phyloP scores from a whole-genome alignment of 495 filamentous ascomycete species.

The Daldinia bambusicola region DNA sequence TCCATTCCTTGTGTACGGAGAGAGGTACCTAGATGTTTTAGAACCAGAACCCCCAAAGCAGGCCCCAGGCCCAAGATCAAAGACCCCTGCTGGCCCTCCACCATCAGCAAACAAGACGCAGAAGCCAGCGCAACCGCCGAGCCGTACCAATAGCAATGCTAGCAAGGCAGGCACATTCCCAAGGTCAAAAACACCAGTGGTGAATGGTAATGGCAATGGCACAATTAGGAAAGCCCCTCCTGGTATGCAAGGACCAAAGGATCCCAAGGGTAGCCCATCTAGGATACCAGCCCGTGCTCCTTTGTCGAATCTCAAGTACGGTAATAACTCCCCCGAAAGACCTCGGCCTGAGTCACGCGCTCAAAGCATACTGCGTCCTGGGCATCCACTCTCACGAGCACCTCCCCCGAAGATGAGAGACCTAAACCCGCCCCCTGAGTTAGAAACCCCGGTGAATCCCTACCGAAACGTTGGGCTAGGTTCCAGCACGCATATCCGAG shows the following conservation, averaged over 20 bases:
- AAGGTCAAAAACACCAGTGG: conserved; percentile 74
- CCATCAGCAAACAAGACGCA: conserved; percentile 56
- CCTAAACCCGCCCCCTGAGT: conserved; percentile 70
- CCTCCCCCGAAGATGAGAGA: conserved; percentile 93
- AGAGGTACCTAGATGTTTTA: conserved; percentile 84
- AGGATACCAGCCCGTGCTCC: conserved; percentile 86
- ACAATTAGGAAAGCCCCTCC: conserved; percentile 44
- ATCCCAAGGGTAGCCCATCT: conserved; percentile 68
- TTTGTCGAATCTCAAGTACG: conserved; percentile 80
- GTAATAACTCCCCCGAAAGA: conserved; percentile 85
- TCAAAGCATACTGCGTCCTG: conserved; percentile 50
- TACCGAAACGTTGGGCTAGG: conserved; percentile 73
- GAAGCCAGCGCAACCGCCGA: conserved; percentile 55
- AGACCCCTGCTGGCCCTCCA: conserved; percentile 76
- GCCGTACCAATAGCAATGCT: conserved; percentile 51
- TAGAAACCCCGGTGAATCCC: conserved; percentile 69
- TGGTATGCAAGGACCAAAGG: conserved; percentile 43
- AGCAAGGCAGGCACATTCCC: conserved; percentile 59
- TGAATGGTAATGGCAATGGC: conserved; percentile 40
- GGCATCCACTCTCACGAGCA: conserved; percentile 64
- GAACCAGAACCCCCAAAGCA: conserved; percentile 70
- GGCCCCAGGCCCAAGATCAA: conserved; percentile 75
- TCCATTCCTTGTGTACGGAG: conserved; percentile 90
- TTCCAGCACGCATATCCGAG: conserved; percentile 74
- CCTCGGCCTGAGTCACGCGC: conserved; percentile 58